A percentile compares a stretch with the other conserved stretches of the same genome.
Conservation (phyloP, 2,329 filamentous ascomycete species). For the Acrocalymma vagum region DNA sequence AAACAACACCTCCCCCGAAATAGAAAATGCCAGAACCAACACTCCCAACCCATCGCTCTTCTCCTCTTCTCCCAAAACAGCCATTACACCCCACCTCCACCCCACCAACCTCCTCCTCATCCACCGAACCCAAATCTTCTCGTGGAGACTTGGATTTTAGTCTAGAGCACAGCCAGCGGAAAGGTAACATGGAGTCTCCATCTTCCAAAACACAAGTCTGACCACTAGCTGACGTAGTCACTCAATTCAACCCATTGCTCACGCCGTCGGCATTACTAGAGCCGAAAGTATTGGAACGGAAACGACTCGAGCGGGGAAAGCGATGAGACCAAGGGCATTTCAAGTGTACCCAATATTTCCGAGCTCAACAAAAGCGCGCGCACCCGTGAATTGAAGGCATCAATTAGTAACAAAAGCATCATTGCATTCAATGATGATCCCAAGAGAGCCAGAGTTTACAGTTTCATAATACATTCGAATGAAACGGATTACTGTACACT, state of each 20-base stretch:
- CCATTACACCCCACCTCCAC: conserved; percentile 1
- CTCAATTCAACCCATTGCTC: conserved; percentile 24
- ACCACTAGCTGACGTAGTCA: conserved; percentile 7
- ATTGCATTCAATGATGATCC: too few species aligned
- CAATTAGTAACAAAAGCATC: neutral
- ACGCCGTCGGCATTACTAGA: conserved; percentile 26
- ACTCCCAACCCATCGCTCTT: too few species aligned
- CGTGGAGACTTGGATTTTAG: conserved; percentile 4
- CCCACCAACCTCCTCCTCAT: conserved; percentile 6
- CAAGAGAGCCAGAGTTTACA: too few species aligned
- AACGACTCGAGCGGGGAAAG: conserved; percentile 4
- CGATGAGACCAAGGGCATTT: conserved; percentile 1
- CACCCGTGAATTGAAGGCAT: neutral
- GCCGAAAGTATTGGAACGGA: conserved; percentile 21
- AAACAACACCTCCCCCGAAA: too few species aligned
- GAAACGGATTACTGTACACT: conserved; percentile 29
- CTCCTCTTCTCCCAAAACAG: neutral
- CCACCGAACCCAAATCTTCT: neutral
- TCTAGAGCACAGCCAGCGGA: neutral
- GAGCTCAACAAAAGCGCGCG: neutral
- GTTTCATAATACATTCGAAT: conserved; percentile 8
- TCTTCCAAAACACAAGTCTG: neutral
- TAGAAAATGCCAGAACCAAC: too few species aligned
- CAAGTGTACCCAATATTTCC: neutral
- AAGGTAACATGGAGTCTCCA: neutral